A percentile compares a stretch with the other conserved stretches of the same genome.
Conservation (phyloP, 2,329 filamentous ascomycete genomes). For the Pseudogymnoascus sp. region DNA sequence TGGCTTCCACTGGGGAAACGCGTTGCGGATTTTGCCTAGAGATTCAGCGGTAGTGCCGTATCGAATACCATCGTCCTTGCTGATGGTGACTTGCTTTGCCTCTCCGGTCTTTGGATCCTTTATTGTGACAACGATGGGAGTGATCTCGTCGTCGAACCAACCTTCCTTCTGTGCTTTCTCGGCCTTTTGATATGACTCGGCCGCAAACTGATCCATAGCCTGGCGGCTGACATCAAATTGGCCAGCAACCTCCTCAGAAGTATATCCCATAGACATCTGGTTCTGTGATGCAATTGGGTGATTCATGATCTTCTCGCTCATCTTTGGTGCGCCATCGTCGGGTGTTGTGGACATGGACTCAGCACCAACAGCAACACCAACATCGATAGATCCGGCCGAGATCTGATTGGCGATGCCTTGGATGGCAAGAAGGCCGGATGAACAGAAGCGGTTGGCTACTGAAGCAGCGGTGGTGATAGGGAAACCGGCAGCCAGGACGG, state of each 20-base stretch:
- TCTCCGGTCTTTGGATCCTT: constrained; percentile 82
- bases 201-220: constrained; percentile 81
- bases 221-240: constrained; percentile 65
- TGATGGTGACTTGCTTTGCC: constrained; percentile 70
- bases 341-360: constrained; percentile 86
- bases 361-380: constrained; percentile 89
- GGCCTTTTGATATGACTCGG: constrained; percentile 81
- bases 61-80: constrained; percentile 78
- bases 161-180: constrained; percentile 74
- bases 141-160: constrained; percentile 85
- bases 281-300: constrained; percentile 80
- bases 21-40: constrained; percentile 80
- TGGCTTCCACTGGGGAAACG: constrained; percentile 84
- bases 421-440: constrained; percentile 82
- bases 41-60: constrained; percentile 77
- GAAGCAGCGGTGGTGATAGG: constrained; percentile 74
- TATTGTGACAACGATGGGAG: constrained; percentile 73
- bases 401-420: constrained; percentile 93
- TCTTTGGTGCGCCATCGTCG: constrained; percentile 76
- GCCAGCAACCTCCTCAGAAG: constrained; percentile 90
- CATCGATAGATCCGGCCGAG: constrained; percentile 80
- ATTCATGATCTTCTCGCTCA: constrained; percentile 73
- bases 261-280: constrained; percentile 90
- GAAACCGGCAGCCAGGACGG: constrained; percentile 82
- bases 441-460: constrained; percentile 88